Percentiles rank a stretch among this genome's conserved stretches.
Conservation (phyloP, 768 basidiomycete species). For the Lanmaoa rubissima region DNA sequence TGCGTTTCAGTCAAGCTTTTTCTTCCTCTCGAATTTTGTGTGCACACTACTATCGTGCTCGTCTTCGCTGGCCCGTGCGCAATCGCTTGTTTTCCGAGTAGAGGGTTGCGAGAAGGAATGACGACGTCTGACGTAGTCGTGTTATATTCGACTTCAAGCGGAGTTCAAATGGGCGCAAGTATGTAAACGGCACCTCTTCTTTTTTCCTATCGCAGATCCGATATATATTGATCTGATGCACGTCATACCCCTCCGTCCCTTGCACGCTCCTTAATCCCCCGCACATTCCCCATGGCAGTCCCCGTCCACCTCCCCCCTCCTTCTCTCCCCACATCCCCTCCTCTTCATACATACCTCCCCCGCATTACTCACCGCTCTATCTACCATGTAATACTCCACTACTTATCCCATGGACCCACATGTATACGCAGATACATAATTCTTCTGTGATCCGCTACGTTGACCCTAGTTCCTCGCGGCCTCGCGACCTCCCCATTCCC, state of each 20-base stretch:
- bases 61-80: conserved; percentile 32
- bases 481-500: conserved; percentile 6
- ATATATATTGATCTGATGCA: conserved; percentile 31
- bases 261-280: conserved; percentile 22
- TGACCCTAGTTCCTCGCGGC: not conserved
- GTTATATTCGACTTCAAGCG: conserved; percentile 43
- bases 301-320: not conserved
- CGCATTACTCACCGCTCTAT: not conserved
- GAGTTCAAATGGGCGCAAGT: conserved; percentile 33
- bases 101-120: conserved; percentile 37
- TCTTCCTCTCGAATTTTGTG: not conserved
- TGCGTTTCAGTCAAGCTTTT: conserved; percentile 18
- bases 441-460: not conserved
- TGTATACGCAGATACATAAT: not conserved
- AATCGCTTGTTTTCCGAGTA: conserved; percentile 25
- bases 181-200: not conserved
- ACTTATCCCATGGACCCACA: not conserved
- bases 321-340: not conserved
- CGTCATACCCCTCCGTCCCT: conserved; percentile 26
- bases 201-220: conserved; percentile 35
- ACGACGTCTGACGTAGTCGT: conserved; percentile 45
- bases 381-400: not conserved
- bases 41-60: conserved; percentile 5
- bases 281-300: conserved; percentile 1
- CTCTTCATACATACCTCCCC: not conserved